Evolutionary conservation across 768 basidiomycete species (phyloP).

Genomic region (Sporobolomyces roseus): DNA sequence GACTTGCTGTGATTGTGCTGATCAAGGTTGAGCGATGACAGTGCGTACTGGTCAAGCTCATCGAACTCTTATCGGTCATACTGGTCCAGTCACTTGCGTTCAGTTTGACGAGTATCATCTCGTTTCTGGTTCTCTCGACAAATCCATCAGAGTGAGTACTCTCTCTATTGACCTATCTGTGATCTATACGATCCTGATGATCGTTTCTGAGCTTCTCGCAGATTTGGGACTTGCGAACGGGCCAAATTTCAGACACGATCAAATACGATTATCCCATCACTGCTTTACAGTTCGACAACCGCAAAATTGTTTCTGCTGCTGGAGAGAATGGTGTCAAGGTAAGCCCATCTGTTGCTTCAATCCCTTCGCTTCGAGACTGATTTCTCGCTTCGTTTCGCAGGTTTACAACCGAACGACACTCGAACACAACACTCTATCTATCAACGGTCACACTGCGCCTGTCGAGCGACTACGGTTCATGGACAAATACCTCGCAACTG

Average conservation of each 20-base stretch:
- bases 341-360: slow-evolving; percentile 17
- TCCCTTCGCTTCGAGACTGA: neutral
- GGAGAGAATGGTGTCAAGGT: slow-evolving; percentile 94
- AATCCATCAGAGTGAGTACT: slow-evolving; percentile 70
- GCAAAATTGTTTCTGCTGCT: slow-evolving; percentile 85
- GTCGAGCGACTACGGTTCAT: slow-evolving; percentile 86
- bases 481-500: slow-evolving; percentile 89
- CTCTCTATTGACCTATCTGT: no score
- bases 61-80: slow-evolving; percentile 86
- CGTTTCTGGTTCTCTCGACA: slow-evolving; percentile 87
- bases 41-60: slow-evolving; percentile 98
- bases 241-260: slow-evolving; percentile 79
- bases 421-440: slow-evolving; percentile 75
- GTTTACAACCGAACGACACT: slow-evolving; percentile 91
- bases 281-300: slow-evolving; percentile 84
- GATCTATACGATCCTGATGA: no score
- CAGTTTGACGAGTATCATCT: slow-evolving; percentile 95
- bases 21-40: no score
- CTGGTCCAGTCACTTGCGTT: slow-evolving; percentile 83
- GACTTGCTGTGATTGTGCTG: neutral
- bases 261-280: slow-evolving; percentile 88
- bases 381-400: slow-evolving; percentile 45
- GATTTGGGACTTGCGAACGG: slow-evolving; percentile 96
- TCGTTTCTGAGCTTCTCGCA: slow-evolving; percentile 46
- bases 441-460: slow-evolving; percentile 90